Percentiles rank a stretch among this genome's conserved stretches.
phyloP scores from a whole-genome alignment of 768 basidiomycete species.

The Leucosporidium yakuticum region DNA sequence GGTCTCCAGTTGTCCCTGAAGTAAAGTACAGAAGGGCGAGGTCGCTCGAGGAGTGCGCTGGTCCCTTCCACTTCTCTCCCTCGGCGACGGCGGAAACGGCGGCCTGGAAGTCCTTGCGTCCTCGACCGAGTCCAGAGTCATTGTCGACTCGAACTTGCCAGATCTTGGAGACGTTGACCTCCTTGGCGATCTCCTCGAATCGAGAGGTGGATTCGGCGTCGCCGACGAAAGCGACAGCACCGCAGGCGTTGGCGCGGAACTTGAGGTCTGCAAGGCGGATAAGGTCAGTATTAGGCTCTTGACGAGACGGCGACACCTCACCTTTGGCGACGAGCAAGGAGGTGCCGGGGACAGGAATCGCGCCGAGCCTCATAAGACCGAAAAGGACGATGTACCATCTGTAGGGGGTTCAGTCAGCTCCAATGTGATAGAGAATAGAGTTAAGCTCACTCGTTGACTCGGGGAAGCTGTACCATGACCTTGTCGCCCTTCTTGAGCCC shows the following conservation, averaged over 20 bases:
- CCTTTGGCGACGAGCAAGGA: conserved; percentile 30
- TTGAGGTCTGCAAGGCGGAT: conserved; percentile 17
- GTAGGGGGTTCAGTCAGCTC: background rate
- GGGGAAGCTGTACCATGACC: conserved; percentile 20
- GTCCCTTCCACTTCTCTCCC: background rate
- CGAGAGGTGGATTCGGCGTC: conserved; percentile 12
- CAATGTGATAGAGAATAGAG: no score
- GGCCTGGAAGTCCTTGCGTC: conserved; percentile 10
- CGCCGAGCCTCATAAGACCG: conserved; percentile 26
- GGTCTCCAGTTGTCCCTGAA: conserved; percentile 21
- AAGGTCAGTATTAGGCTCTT: background rate
- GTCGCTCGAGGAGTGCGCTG: background rate
- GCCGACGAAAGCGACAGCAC: conserved; percentile 28
- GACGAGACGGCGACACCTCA: background rate
- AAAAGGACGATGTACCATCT: conserved; percentile 21
- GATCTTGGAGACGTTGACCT: conserved; percentile 12
- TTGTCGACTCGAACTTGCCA: conserved; percentile 12
- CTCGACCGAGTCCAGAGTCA: background rate
- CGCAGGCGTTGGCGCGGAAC: conserved; percentile 15
- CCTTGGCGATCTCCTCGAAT: conserved; percentile 15
- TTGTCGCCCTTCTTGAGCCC: conserved; percentile 33
- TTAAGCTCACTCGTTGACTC: conserved; percentile 7
- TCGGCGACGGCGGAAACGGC: background rate
- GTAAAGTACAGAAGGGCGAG: conserved; percentile 27
- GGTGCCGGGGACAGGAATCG: conserved; percentile 23